Conservation (phyloP, 2,329 filamentous ascomycete species). For the Neodidymelliopsis sp. region DNA sequence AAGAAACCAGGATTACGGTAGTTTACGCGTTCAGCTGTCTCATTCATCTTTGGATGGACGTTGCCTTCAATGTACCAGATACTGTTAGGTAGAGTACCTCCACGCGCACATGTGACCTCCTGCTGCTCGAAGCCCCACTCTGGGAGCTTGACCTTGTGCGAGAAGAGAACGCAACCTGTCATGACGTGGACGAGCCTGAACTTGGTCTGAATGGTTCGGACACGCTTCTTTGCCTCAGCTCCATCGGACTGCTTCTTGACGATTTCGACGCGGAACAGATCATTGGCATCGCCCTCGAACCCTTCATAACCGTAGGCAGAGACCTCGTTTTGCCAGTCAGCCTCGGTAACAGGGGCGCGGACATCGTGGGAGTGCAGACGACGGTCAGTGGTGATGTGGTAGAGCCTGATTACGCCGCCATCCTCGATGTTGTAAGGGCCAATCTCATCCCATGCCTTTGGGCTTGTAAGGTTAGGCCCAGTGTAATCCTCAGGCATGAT, state of each 20-base stretch:
- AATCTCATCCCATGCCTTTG: slow-evolving; percentile 81
- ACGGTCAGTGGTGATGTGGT: slow-evolving; percentile 82
- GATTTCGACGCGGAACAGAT: slow-evolving; percentile 94
- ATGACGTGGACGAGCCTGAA: slow-evolving; percentile 95
- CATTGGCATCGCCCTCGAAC: slow-evolving; percentile 95
- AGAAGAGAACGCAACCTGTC: slow-evolving; percentile 96
- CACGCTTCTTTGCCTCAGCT: slow-evolving; percentile 77
- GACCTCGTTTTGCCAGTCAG: slow-evolving; percentile 89
- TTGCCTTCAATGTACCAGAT: slow-evolving; percentile 97
- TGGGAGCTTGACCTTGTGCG: slow-evolving; percentile 97
- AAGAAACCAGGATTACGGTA: slow-evolving; percentile 95
- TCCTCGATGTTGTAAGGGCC: slow-evolving; percentile 76
- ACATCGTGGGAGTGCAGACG: slow-evolving; percentile 97
- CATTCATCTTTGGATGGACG: slow-evolving; percentile 76
- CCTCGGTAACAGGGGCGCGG: slow-evolving; percentile 60
- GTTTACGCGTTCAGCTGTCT: slow-evolving; percentile 89
- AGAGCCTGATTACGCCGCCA: slow-evolving; percentile 81
- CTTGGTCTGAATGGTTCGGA: slow-evolving; percentile 95
- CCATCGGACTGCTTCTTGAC: slow-evolving; percentile 86
- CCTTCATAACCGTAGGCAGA: slow-evolving; percentile 98
- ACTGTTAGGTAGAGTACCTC: slow-evolving; percentile 92
- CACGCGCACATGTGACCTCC: slow-evolving; percentile 95
- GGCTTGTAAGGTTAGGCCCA: slow-evolving; percentile 80
- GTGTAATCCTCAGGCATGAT: slow-evolving; percentile 71
- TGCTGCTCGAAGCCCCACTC: slow-evolving; percentile 99